Conservation (phyloP, 805 yeast species). For the Priceomyces medius region DNA sequence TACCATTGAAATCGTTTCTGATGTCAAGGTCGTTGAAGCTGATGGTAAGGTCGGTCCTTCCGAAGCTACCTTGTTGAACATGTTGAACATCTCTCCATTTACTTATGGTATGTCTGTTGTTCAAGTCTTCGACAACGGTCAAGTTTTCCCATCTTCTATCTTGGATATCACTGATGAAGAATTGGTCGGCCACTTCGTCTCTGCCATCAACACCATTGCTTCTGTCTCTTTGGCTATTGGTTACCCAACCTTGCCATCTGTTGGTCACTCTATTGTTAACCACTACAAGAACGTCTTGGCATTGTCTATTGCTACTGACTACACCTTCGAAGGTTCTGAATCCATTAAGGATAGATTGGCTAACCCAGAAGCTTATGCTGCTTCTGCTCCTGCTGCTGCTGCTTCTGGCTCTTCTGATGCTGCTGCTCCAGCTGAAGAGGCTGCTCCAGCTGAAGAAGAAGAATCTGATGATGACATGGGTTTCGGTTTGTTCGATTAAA, state of each 20-base stretch:
- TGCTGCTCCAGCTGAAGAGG: slow-evolving; percentile 69
- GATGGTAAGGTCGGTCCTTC: slow-evolving; percentile 95
- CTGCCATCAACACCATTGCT: slow-evolving; percentile 93
- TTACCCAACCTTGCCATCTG: slow-evolving; percentile 99
- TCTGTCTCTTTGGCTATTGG: slow-evolving; percentile 95
- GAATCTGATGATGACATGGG: slow-evolving; percentile 94
- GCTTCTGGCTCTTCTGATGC: slow-evolving; percentile 62
- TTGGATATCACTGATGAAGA: slow-evolving; percentile 98
- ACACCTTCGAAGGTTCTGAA: slow-evolving; percentile 99
- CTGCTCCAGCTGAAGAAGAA: slow-evolving; percentile 60
- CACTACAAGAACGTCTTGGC: slow-evolving; percentile 98
- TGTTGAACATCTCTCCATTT: slow-evolving; percentile 99
- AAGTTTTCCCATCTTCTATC: slow-evolving; percentile 93
- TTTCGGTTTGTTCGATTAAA: slow-evolving; percentile 97
- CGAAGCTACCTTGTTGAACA: slow-evolving; percentile 97
- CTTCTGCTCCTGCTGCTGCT: slow-evolving; percentile 97
- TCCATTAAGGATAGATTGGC: slow-evolving; percentile 99
- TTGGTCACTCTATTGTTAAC: slow-evolving; percentile 98
- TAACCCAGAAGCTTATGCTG: slow-evolving; percentile 99
- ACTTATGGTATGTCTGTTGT: slow-evolving; percentile 96
- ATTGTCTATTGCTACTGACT: slow-evolving; percentile 96
- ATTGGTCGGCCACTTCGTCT: slow-evolving; percentile 85
- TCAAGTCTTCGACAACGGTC: slow-evolving; percentile 98
- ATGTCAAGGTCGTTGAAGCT: slow-evolving; percentile 89
- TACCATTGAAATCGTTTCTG: slow-evolving; percentile 98